A percentile compares a stretch with the other conserved stretches of the same genome.
Conservation (phyloP, 148 eudicot species). For the Cornus kousa region DNA sequence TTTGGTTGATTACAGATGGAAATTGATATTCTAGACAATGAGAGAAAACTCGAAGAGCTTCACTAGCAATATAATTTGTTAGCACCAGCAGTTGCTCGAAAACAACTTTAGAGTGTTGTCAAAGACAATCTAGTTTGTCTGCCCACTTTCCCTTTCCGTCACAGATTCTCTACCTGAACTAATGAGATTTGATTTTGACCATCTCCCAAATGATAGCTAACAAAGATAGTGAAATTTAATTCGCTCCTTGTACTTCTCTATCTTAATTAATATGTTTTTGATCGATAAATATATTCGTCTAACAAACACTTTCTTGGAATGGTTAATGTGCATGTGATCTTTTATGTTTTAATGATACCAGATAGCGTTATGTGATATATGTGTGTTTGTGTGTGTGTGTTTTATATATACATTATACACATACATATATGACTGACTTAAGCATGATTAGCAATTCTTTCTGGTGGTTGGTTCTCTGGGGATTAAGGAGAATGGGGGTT, state of each 20-base stretch:
- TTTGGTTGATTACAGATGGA: slow-evolving; percentile 32
- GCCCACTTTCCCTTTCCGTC: background rate
- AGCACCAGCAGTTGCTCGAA: slow-evolving; percentile 30
- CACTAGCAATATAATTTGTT: slow-evolving; percentile 7
- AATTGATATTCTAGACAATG: background rate
- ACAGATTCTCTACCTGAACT: background rate
- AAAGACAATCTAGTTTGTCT: slow-evolving; percentile 27
- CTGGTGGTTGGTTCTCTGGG: too few relatives aligned
- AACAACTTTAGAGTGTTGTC: slow-evolving; percentile 42
- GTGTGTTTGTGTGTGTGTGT: too few relatives aligned
- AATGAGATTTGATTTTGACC: background rate
- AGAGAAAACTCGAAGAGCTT: background rate
- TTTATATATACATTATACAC: background rate
- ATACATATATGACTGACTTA: too few relatives aligned
- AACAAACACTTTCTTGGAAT: background rate
- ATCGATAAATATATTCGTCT: background rate
- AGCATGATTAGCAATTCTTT: too few relatives aligned
- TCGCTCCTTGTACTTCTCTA: background rate
- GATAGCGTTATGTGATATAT: too few relatives aligned
- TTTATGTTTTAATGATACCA: too few relatives aligned
- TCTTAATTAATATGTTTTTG: too few relatives aligned
- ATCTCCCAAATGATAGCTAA: background rate
- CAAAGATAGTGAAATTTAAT: too few relatives aligned
- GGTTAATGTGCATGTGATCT: too few relatives aligned
- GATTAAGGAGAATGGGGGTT: too few relatives aligned